phyloP scores from a whole-genome alignment of 768 basidiomycete species.

The Trichaptum fuscoviolaceum region DNA sequence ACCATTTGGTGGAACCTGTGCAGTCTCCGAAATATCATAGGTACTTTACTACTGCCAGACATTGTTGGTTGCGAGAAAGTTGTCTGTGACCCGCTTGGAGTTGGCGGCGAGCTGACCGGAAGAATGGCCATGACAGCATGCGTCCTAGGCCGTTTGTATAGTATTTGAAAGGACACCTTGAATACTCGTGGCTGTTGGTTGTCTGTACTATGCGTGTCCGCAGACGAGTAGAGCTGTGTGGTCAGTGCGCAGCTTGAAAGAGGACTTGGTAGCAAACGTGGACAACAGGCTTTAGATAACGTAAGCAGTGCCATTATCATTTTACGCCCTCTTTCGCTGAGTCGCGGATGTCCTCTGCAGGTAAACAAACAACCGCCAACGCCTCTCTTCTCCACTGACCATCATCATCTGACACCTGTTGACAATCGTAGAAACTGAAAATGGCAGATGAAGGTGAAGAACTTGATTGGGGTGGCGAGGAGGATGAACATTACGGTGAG shows the following conservation, averaged over 20 bases:
- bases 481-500: conserved; percentile 38
- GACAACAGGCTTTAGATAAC: too few relatives aligned
- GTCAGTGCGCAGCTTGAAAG: too few relatives aligned
- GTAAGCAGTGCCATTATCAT: conserved; percentile 23
- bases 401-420: background rate
- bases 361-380: background rate
- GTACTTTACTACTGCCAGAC: conserved; percentile 48
- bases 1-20: conserved; percentile 88
- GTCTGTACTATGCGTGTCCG: background rate
- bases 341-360: conserved; percentile 15
- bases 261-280: too few relatives aligned
- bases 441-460: conserved; percentile 68
- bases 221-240: conserved; percentile 9
- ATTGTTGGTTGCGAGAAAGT: conserved; percentile 22
- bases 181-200: background rate
- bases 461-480: conserved; percentile 65
- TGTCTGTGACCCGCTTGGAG: background rate
- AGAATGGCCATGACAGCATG: conserved; percentile 28
- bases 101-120: conserved; percentile 21
- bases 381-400: background rate
- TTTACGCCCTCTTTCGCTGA: conserved; percentile 15
- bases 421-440: conserved; percentile 3
- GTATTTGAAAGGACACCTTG: conserved; percentile 16
- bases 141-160: conserved; percentile 15
- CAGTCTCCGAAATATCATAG: conserved; percentile 74